Evolutionary conservation across 1,284 basidiomycete species (phyloP), one percentile per base, ranked within the genome.

Genomic region (Sphagnurus paluster): DNA sequence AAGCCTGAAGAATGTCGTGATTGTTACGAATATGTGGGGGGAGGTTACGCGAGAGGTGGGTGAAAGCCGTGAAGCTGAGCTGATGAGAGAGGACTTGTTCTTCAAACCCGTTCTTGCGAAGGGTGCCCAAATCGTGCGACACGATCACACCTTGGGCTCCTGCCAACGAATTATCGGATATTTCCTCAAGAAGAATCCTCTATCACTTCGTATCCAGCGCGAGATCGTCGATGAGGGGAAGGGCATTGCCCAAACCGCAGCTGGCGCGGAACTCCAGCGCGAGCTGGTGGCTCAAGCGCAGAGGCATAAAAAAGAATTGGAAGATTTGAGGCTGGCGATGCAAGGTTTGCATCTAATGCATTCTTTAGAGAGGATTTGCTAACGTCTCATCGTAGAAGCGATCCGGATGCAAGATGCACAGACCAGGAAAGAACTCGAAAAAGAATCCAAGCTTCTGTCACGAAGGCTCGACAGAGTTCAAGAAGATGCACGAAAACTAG

Each of bases 11-110:
- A 76, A 76, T 56, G 72, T 76, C 33, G 62, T 69, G 29, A 59
- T 77, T 52, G 64, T 69, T 25, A 76, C 75, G 46, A 76, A 60
- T 41, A 71, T 74, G 66, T 76, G 74, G 74, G 63, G 63, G 17
- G 57, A 66, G 47, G 69, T 70, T 32, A 58, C 60, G 42, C 55
- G 54, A 40, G 63, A 64, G 42, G 36, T 63, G 17, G 70, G 68
- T 2, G 59, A 66, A 44, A 64, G 60, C 3, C 59, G 70, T 19
- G 69, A 73, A 39, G 46, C 35, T 0, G 67, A 72, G 46, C 59
- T 72, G 11, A 55, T 56, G 19, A 55, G 4, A 20, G 56, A 68
- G 29, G 64, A 65, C 44, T 64, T 65, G 39, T 69, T 73, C 44
- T 69, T 67, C 56, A 68, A 66, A 48, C 66, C 61, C n/a, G 61